Conservation (phyloP, 768 basidiomycete species). For the Panaeolus cyanescens region DNA sequence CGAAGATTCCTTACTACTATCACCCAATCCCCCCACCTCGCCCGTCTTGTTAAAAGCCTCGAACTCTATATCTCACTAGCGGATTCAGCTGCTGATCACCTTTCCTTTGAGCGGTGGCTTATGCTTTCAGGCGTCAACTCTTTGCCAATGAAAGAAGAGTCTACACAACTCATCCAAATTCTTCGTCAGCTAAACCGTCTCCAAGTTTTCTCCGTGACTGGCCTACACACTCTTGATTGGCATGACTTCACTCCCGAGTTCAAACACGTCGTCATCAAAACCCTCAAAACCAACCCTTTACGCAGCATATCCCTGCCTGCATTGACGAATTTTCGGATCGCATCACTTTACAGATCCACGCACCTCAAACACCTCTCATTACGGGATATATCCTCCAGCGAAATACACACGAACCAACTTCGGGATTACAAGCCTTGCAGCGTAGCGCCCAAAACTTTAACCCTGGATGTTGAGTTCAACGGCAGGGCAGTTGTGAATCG, state of each 20-base stretch:
- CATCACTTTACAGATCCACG: background rate
- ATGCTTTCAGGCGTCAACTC: background rate
- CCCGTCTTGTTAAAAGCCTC: background rate
- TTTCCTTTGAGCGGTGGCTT: background rate
- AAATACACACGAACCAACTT: background rate
- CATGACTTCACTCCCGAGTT: background rate
- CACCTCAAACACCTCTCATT: background rate
- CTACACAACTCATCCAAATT: background rate
- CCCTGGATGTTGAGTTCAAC: background rate
- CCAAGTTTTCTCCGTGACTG: background rate
- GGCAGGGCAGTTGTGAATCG: background rate
- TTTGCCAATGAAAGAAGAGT: background rate
- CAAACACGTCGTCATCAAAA: background rate
- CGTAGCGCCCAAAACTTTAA: background rate
- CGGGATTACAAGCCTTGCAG: background rate
- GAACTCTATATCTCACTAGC: background rate
- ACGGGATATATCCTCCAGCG: background rate
- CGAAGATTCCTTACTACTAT: background rate
- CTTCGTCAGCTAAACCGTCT: background rate
- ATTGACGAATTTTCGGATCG: background rate
- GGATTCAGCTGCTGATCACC: background rate
- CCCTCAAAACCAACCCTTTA: background rate
- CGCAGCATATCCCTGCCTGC: background rate
- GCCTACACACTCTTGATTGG: background rate
- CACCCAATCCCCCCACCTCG: background rate